Base-by-base conservation (phyloP, 2,329 filamentous ascomycete species). In the Aspergillus aculeatinus region DNA sequence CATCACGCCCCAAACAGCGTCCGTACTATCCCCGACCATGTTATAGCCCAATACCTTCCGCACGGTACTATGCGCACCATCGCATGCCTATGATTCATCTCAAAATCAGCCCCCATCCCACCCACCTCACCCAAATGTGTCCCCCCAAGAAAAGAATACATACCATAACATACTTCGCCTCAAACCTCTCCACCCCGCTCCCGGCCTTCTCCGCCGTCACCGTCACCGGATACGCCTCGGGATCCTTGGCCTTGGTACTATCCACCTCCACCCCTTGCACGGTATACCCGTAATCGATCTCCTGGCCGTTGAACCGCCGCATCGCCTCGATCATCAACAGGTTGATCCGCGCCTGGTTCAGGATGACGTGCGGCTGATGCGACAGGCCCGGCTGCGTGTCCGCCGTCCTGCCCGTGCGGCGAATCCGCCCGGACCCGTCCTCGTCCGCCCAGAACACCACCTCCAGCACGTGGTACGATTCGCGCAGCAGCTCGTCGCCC, bases 1-100 rank as follows among this genome's bases (percentile, higher is more conserved):
- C 80, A 82, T 83, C 1, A 83, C 80, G 5, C 85, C 86, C 82
- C 80, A 86, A 58, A 87, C 78, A 0, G 82, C 79, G 66, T 87
- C 83, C 39, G 75, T 81, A 57, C 78, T 82, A 67, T 87, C 85
- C 33, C 85, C 86, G 0, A 87, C 60, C 86, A 89, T 88, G 27
- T 78, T 79, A 65, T 77, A 79, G 2, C 73, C 75, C 2, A 78
- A 65, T 2, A 71, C 67, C 64, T 71, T 76, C 29, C 76, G 74
- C n/a, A 79, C 74, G 33, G 70, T 68, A 50, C 74, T 77, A 58
- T 78, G 76, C n/a, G 76, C 76, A 11, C 81, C 81, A 63, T 84
- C 81, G 62, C 80, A 82, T 16, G 77, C 81, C 79, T 76, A 14
- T 76, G 12, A 12, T 27, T 29, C 27, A 29, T 29, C 3, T 54